Percentiles rank a stretch among this genome's conserved stretches.
Evolutionary conservation across 768 basidiomycete species (phyloP).

Genomic region (Panaeolus cyanescens): DNA sequence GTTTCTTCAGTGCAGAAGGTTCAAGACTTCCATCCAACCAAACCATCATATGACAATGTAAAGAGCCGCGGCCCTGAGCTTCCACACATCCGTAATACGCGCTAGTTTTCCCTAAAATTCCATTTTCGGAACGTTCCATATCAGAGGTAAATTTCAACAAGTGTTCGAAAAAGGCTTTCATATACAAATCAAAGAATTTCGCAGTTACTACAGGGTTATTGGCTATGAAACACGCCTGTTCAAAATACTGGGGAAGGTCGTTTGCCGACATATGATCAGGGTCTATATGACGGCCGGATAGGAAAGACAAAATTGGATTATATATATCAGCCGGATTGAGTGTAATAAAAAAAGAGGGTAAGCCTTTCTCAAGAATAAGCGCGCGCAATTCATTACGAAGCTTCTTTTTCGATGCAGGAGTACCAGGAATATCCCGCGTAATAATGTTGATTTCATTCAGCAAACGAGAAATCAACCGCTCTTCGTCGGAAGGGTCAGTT

Average conservation of each 20-base stretch:
- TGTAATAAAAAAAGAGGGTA: conserved; percentile 44
- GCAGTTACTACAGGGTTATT: conserved; percentile 39
- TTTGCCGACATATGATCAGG: conserved; percentile 28
- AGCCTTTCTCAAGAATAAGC: conserved; percentile 32
- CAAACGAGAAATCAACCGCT: conserved; percentile 24
- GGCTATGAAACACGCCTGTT: conserved; percentile 38
- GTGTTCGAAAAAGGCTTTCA: conserved; percentile 32
- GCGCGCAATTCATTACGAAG: conserved; percentile 40
- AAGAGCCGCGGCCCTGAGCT: conserved; percentile 36
- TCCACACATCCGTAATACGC: conserved; percentile 44
- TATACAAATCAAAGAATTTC: conserved; percentile 43
- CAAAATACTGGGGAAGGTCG: conserved; percentile 26
- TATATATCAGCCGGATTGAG: conserved; percentile 46
- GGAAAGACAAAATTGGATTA: conserved; percentile 41
- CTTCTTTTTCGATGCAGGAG: conserved; percentile 21
- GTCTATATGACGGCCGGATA: conserved; percentile 37
- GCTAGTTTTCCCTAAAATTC: conserved; percentile 32
- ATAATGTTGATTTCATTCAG: conserved; percentile 20
- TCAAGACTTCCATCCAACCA: conserved; percentile 38
- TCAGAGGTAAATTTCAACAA: conserved; percentile 24
- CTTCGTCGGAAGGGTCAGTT: conserved; percentile 21
- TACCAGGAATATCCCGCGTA: conserved; percentile 27
- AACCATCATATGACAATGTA: conserved; percentile 43
- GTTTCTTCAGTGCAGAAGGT: conserved; percentile 25
- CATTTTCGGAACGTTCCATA: conserved; percentile 14